These are phyloP conservation scores for Nectriaceae sp. DNA, from an alignment of 2,329 filamentous ascomycete genomes.

Conservation along the genomic window DNA sequence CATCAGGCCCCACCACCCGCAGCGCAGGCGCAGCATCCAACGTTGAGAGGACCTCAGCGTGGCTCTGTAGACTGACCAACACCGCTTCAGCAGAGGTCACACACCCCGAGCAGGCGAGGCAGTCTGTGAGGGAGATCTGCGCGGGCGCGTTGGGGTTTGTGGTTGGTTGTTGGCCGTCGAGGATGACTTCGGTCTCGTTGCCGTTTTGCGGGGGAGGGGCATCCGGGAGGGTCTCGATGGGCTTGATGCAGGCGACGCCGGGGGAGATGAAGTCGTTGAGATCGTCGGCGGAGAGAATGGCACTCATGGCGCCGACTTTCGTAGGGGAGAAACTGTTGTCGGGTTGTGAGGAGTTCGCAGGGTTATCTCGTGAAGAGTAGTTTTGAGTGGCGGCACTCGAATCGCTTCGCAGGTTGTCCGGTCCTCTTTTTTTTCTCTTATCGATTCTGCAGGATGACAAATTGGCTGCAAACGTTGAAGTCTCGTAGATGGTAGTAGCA, in stretches of 20 bases:
- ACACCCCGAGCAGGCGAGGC: slow-evolving; percentile 94
- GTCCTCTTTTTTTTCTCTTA: no score
- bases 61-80: slow-evolving; percentile 92
- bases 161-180: slow-evolving; percentile 73
- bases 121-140: slow-evolving; percentile 95
- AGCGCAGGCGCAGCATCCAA: slow-evolving; percentile 68
- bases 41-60: slow-evolving; percentile 83
- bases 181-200: slow-evolving; percentile 81
- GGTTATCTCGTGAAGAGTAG: no score
- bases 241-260: slow-evolving; percentile 97
- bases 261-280: slow-evolving; percentile 99
- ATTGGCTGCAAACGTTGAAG: no score
- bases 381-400: no score
- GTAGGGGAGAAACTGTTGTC: no score
- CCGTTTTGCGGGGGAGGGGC: slow-evolving; percentile 38
- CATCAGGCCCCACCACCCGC: slow-evolving; percentile 36
- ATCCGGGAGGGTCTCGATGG: slow-evolving; percentile 84
- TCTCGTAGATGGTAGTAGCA: no score
- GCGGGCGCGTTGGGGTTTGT: slow-evolving; percentile 68
- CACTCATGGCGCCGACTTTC: slow-evolving; percentile 76
- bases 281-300: slow-evolving; percentile 94
- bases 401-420: no score
- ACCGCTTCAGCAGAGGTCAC: slow-evolving; percentile 97
- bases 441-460: no score
- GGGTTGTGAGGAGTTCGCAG: no score